Conservation (phyloP, 2,329 filamentous ascomycete genomes). For the Xylaria sp. region DNA sequence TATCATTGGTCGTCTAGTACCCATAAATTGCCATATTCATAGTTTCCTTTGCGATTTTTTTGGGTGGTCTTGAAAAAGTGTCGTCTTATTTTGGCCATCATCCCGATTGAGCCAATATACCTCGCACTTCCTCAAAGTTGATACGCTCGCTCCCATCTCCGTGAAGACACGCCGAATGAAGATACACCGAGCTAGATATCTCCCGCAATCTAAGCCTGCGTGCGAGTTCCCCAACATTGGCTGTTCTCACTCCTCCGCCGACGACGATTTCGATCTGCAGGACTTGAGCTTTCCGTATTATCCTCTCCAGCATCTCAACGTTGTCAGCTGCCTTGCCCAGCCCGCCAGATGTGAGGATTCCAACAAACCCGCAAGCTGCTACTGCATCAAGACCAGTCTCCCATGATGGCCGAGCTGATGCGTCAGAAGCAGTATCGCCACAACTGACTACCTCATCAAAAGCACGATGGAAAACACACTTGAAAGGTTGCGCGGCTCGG, state of each 20-base stretch:
- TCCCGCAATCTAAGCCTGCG: slow-evolving; percentile 35
- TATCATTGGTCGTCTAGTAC: not conserved
- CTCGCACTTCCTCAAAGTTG: slow-evolving; percentile 38
- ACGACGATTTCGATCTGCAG: slow-evolving; percentile 54
- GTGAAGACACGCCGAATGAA: slow-evolving; percentile 55
- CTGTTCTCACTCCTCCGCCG: slow-evolving; percentile 56
- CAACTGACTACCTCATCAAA: slow-evolving; percentile 54
- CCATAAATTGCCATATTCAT: not conserved
- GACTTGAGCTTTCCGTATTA: slow-evolving; percentile 41
- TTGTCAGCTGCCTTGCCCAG: slow-evolving; percentile 49
- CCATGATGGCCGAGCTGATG: slow-evolving; percentile 26
- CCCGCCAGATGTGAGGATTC: slow-evolving; percentile 60
- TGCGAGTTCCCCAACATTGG: slow-evolving; percentile 45
- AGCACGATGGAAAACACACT: slow-evolving; percentile 61
- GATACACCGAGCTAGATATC: slow-evolving; percentile 43
- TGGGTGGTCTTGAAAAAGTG: not conserved
- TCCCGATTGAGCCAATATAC: slow-evolving; percentile 32
- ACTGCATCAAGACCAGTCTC: slow-evolving; percentile 45
- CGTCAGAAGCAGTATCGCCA: not conserved
- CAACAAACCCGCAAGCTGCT: slow-evolving; percentile 53
- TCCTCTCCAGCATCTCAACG: slow-evolving; percentile 42
- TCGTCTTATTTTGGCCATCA: not conserved
- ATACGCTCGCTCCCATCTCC: slow-evolving; percentile 29
- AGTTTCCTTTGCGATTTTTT: not conserved
- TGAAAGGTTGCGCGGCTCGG: slow-evolving; percentile 47